Evolutionary conservation across 2,329 filamentous ascomycete genomes (phyloP), one percentile per base, ranked within the genome.

Genomic region (Tolypocladium paradoxum): DNA sequence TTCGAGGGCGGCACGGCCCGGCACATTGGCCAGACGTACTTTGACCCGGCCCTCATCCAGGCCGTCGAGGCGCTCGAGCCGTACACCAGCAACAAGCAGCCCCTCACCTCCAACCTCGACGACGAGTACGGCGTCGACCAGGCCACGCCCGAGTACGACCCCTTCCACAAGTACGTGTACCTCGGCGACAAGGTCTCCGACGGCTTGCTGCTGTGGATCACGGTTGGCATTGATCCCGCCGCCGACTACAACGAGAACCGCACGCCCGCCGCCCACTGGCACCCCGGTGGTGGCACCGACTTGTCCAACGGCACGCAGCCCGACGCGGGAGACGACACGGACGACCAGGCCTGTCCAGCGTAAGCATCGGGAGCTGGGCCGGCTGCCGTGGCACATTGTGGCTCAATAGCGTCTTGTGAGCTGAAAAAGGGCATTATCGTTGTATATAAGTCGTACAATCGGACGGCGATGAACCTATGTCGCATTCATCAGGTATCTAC

Each of bases 11-110:
- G 71, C 75, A 72, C 68, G 34, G 73, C 77, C 48, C 73, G 76
- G 2, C 79, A 85, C 64, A 74, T 83, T 34, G 81, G 82, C n/a
- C 82, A 85, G 64, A 49, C 48, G 55, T 85, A 79, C 71, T 79
- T 82, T 63, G 79, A 83, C 65, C 75, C 81, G 61, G 70, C 72
- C 56, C 51, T 59, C 31, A 51, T 54, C 45, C 72, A 83, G 35
- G 73, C 79, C 22, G 78, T 83, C 50, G 75, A 80, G 55, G 60
- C 61, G 29, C 67, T 66, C 0, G 57, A 63, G 2, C 79, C 80
- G 0, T 78, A 78, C 62, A 63, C 53, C 12, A 61, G 57, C 50
- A 78, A 78, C 65, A 68, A 64, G 5, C 69, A 76, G 60, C 56
- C 59, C 0, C 20, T 73, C 14, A 81, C 74, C 4, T 64, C 62